Evolutionary conservation across 441 rosid species (phyloP), one percentile per base, ranked within the genome.

Genomic region (Pelargonium fulgidum): DNA sequence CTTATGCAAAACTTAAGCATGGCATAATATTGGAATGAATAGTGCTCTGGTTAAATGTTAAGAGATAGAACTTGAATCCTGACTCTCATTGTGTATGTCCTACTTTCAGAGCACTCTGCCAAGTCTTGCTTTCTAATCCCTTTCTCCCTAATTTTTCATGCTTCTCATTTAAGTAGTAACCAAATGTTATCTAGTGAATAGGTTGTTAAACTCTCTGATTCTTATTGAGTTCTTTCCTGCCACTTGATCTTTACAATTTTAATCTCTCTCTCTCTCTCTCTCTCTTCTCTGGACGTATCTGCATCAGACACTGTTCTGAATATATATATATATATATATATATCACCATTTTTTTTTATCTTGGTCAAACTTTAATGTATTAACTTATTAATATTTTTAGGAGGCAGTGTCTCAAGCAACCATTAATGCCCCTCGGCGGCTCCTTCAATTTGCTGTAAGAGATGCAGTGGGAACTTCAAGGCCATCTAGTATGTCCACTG

Each of bases 371-470:
- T 24, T 29, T 36, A 64, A 76, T 73, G 17, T 16, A 17, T 39
- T 64, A 7, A 47, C 62, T 62, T 66, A 62, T 54, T 71, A 29
- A 14, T 1, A 7, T 68, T 66, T 64, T 45, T 79, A 94, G 98
- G 97, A 86, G 70, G 82, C 80, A 47, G 81, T 65, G 70, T 76
- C 85, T 68, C 88, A 72, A 63, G 75, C 81, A 64, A 82, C 80
- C 39, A 72, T 83, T 61, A 86, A 79, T 80, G 98, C 90, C 70
- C 88, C 99, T 64, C 79, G 96, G 61, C 85, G 98, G 72, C 82
- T 94, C 41, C 97, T 94, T 74, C 98, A 94, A 68, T 90, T 82
- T 86, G 99, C 99, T 24, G 90, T 94, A 64, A 82, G 97, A 77
- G 99, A 92, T 85, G 98, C 99, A 54, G 86, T 94, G 47, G 91